Percentiles rank a stretch among this genome's conserved stretches.
Conservation (phyloP, 169 alveolate species). For the Plasmodium billcollinsi region DNA sequence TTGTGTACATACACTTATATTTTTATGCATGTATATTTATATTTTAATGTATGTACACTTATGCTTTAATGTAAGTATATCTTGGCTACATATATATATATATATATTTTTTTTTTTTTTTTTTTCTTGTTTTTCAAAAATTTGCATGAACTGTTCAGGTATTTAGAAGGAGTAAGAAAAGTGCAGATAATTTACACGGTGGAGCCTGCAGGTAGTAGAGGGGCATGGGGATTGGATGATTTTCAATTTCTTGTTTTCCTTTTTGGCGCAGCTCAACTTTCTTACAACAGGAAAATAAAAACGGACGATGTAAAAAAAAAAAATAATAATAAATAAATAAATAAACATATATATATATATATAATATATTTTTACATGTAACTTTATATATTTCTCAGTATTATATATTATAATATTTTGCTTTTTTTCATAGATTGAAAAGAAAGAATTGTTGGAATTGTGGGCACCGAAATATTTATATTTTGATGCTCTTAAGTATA, state of each 20-base stretch:
- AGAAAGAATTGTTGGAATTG: slow-evolving; percentile 41
- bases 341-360: slow-evolving; percentile 81
- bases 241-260: slow-evolving; percentile 96
- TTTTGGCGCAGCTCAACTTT: slow-evolving; percentile 96
- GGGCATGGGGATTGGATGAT: slow-evolving; percentile 99
- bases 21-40: too few species aligned
- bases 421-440: slow-evolving; percentile 34
- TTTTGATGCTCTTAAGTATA: slow-evolving; percentile 56
- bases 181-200: slow-evolving; percentile 94
- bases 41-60: too few species aligned
- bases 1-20: background rate
- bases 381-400: background rate
- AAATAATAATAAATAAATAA: background rate
- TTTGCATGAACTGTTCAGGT: slow-evolving; percentile 82
- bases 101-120: background rate
- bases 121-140: background rate
- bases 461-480: slow-evolving; percentile 72
- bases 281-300: slow-evolving; percentile 78
- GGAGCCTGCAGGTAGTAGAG: slow-evolving; percentile 99
- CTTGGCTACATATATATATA: background rate
- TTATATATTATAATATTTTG: background rate
- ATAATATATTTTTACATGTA: slow-evolving; percentile 8
- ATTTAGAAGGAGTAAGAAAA: slow-evolving; percentile 94
- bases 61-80: too few species aligned
- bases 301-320: slow-evolving; percentile 77